Conservation (phyloP, 306 rosid species). For the Pyrus bretschneideri region DNA sequence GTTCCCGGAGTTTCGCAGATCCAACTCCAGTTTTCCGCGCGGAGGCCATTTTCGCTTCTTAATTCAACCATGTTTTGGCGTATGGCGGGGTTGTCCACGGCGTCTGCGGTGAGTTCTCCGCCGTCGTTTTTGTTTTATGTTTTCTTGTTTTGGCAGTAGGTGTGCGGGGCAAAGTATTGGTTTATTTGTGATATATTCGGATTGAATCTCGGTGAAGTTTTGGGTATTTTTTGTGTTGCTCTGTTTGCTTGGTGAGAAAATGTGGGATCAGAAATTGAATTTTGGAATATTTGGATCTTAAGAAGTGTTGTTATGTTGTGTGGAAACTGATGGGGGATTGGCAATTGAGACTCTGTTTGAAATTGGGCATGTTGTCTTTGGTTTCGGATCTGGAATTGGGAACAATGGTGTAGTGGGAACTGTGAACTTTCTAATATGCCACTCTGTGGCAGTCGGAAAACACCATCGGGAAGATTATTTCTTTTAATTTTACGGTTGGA, state of each 20-base stretch:
- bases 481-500: neutral
- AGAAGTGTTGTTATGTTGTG: neutral
- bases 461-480: neutral
- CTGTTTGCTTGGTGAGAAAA: conserved; percentile 14
- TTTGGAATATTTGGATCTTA: conserved; percentile 7
- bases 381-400: neutral
- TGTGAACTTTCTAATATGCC: neutral
- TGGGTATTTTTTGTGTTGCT: conserved; percentile 9
- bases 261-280: conserved; percentile 12
- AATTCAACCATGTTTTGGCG: conserved; percentile 92
- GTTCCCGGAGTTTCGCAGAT: conserved; percentile 50
- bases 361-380: neutral
- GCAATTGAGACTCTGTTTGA: neutral
- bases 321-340: neutral
- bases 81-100: conserved; percentile 93
- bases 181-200: neutral
- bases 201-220: conserved; percentile 4
- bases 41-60: conserved; percentile 8
- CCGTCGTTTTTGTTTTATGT: neutral
- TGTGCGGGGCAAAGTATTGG: conserved; percentile 8
- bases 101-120: conserved; percentile 82
- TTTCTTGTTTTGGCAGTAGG: neutral
- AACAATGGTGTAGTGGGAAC: neutral
- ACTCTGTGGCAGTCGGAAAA: neutral
- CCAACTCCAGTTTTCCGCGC: conserved; percentile 31